Evolutionary conservation across 1,284 basidiomycete genomes (phyloP).

Genomic region (Tylopilus sp.): DNA sequence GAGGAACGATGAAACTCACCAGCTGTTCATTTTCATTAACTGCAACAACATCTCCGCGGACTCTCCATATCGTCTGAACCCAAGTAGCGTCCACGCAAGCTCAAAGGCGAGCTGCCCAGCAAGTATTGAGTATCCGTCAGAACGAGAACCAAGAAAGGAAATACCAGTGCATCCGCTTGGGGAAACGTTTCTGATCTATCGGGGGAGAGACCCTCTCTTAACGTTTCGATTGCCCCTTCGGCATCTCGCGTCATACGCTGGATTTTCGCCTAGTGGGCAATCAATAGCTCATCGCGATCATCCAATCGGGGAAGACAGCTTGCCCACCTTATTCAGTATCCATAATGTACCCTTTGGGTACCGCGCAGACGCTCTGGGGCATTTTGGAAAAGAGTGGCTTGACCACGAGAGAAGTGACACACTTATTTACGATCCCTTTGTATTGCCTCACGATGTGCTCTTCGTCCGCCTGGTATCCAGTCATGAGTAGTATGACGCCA

Average conservation of each 20-base stretch:
- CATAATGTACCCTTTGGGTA: conserved; percentile 71
- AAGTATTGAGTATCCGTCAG: background rate
- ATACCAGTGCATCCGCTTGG: conserved; percentile 68
- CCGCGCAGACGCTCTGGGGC: conserved; percentile 44
- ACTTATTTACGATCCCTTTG: conserved; percentile 58
- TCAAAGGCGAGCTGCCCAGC: conserved; percentile 64
- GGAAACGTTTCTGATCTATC: conserved; percentile 51
- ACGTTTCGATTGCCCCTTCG: conserved; percentile 56
- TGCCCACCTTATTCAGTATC: conserved; percentile 64
- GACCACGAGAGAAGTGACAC: conserved; percentile 14
- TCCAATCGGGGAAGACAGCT: background rate
- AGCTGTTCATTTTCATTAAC: conserved; percentile 64
- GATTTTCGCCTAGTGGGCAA: conserved; percentile 59
- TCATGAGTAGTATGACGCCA: conserved; percentile 62
- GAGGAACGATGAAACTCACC: conserved; percentile 39
- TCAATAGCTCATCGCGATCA: background rate
- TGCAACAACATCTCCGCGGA: conserved; percentile 62
- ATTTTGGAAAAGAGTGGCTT: background rate
- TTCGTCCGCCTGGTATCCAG: conserved; percentile 74
- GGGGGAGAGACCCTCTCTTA: conserved; percentile 56
- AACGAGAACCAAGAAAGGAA: background rate
- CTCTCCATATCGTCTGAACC: conserved; percentile 61
- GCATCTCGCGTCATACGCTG: conserved; percentile 65
- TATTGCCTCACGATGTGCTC: conserved; percentile 60
- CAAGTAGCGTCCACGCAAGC: conserved; percentile 69